These are phyloP conservation scores for Blepharisma japonicum DNA, from an alignment of 73 alveolate species.

Conservation along the genomic window DNA sequence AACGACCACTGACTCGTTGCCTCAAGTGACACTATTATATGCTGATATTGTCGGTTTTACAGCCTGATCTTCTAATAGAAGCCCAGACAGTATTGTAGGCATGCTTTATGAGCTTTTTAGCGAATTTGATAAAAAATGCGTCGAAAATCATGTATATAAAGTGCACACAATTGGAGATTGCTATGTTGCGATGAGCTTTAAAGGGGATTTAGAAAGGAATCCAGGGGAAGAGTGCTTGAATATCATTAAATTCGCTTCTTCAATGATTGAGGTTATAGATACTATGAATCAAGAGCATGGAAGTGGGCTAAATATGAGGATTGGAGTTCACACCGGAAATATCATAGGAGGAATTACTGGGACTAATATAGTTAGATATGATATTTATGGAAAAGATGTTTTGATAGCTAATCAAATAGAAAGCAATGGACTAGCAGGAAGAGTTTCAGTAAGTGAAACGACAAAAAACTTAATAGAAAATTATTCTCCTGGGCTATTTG, in stretches of 20 bases:
- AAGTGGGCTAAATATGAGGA: conserved; percentile 78
- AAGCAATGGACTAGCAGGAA: conserved; percentile 51
- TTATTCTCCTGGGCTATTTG: conserved; percentile 33
- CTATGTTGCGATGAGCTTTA: conserved; percentile 93
- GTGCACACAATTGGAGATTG: conserved; percentile 97
- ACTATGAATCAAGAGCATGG: conserved; percentile 61
- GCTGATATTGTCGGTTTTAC: conserved; percentile 88
- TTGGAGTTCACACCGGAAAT: conserved; percentile 84
- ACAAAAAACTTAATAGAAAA: conserved; percentile 39
- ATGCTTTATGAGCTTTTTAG: conserved; percentile 86
- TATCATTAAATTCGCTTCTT: conserved; percentile 87
- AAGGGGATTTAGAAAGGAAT: conserved; percentile 83
- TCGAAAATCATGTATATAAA: conserved; percentile 80
- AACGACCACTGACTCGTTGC: conserved; percentile 66
- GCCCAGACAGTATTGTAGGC: conserved; percentile 88
- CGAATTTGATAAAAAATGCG: conserved; percentile 89
- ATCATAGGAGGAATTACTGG: conserved; percentile 56
- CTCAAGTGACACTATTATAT: conserved; percentile 86
- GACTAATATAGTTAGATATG: conserved; percentile 52
- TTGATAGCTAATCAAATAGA: conserved; percentile 52
- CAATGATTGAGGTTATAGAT: conserved; percentile 85
- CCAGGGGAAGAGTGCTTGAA: conserved; percentile 86
- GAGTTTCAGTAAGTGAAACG: conserved; percentile 30
- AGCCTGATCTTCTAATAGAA: conserved; percentile 61
- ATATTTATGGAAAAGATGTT: conserved; percentile 52